Evolutionary conservation across 257 asterid genomes (phyloP), one percentile per base, ranked within the genome.

Genomic region (Solanum corneliomulleri): DNA sequence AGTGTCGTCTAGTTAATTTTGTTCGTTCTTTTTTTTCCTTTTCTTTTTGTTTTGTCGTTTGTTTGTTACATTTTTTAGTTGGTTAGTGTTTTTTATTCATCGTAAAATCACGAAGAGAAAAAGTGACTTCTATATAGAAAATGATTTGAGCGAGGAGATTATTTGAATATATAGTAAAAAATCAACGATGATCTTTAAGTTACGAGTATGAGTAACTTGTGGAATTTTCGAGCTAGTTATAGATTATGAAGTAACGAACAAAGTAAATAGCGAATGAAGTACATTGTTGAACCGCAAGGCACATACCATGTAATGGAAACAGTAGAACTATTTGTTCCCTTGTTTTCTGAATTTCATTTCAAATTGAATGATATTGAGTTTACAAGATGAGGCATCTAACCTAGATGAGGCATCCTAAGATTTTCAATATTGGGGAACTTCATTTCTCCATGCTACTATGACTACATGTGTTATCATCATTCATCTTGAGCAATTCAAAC

Each of bases 401-500:
- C 47, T 84, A 86, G 39, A 64, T 33, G 35, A 33, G 35, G 85
- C 88, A 88, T 23, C 64, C 85, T 80, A 86, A 70, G 58, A 39
- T 66, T 87, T 82, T 88, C 42, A 56, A 80, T 86, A 45, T 16
- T 88, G 86, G 84, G 84, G 35, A 75, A 56, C 84, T 84, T 64
- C 86, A n/a, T 74, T 35, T 23, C 71, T 74, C 56, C 88, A 68
- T 66, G 89, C 62, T 83, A 29, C 62, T 77, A 27, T 69, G 62
- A 68, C 87, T 91, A 90, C 94, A 92, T 44, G 85, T 88, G 88
- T 66, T 84, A 84, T 90, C 66, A 82, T 82, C 69, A 25, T 88
- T 86, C 89, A 88, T 86, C 68, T 78, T 89, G 89, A 37, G 58
- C 69, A 86, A 89, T 87, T 86, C 69, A 86, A 87, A 88, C 83